A percentile compares a stretch with the other conserved stretches of the same genome.
Evolutionary conservation across 2,329 filamentous ascomycete species (phyloP).

Genomic region (Blumeriella jaapii): DNA sequence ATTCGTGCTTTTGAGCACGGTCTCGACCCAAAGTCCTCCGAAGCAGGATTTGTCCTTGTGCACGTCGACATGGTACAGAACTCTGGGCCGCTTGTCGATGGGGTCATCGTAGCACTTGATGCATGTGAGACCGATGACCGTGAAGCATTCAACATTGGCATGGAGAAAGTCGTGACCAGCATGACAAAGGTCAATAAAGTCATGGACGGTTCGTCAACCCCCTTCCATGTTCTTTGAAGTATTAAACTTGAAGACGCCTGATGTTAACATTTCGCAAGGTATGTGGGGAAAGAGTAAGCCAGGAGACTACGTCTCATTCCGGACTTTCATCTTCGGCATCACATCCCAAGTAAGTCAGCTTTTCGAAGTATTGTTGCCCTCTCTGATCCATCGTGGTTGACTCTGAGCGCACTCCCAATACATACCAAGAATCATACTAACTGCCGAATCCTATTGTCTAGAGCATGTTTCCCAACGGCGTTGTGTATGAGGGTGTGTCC

Average conservation of each 20-base stretch:
- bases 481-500: constrained; percentile 76
- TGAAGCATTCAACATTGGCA: constrained; percentile 49
- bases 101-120: constrained; percentile 56
- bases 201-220: constrained; percentile 53
- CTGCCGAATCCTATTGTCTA: no score
- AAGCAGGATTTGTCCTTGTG: constrained; percentile 91
- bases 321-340: constrained; percentile 95
- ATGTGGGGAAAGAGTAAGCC: constrained; percentile 92
- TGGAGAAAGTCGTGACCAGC: constrained; percentile 48
- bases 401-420: no score
- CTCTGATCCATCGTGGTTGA: no score
- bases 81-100: constrained; percentile 65
- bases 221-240: neutral
- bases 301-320: constrained; percentile 74
- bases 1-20: constrained; percentile 88
- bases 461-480: constrained; percentile 87
- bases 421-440: no score
- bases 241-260: constrained; percentile 14
- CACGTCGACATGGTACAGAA: constrained; percentile 93
- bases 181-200: constrained; percentile 62
- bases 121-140: constrained; percentile 39
- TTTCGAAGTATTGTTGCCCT: no score
- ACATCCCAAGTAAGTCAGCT: no score
- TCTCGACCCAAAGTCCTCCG: constrained; percentile 74
- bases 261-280: constrained; percentile 31